Evolutionary conservation across 495 filamentous ascomycete species (phyloP).

Genomic region (Xylaria cubensis): DNA sequence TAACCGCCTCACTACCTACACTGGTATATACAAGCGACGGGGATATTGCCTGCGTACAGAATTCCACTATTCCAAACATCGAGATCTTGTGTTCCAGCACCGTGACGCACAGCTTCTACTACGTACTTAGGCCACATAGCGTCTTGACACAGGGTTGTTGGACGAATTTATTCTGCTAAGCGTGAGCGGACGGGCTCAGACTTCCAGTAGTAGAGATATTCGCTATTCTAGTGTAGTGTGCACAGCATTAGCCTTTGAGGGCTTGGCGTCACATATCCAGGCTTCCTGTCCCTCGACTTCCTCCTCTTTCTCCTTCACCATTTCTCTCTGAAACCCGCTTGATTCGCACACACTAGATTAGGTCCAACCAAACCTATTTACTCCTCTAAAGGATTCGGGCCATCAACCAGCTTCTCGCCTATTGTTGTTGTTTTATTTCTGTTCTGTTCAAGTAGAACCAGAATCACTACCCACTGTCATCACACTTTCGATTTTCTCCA

Average conservation of each 20-base stretch:
- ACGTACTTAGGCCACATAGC: background rate
- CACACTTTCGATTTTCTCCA: background rate
- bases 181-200: conserved; percentile 13
- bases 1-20: background rate
- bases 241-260: conserved; percentile 28
- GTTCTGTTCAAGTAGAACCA: conserved; percentile 6
- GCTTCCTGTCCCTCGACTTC: conserved; percentile 30
- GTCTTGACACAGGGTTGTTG: background rate
- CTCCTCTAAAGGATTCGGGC: background rate
- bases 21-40: conserved; percentile 6
- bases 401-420: background rate
- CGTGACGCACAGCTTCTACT: conserved; percentile 12
- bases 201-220: background rate
- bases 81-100: conserved; percentile 18
- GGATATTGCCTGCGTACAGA: conserved; percentile 20
- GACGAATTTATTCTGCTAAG: conserved; percentile 1
- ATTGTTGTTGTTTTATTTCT: background rate
- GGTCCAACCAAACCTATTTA: background rate
- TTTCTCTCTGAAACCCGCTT: conserved; percentile 10
- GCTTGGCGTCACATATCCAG: conserved; percentile 42
- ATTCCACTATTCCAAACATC: conserved; percentile 15
- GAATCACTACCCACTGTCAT: conserved; percentile 3
- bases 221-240: conserved; percentile 10
- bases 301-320: conserved; percentile 4
- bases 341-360: background rate